Evolutionary conservation across 2,329 filamentous ascomycete genomes (phyloP).

Genomic region (Stachybotrys echinatus): DNA sequence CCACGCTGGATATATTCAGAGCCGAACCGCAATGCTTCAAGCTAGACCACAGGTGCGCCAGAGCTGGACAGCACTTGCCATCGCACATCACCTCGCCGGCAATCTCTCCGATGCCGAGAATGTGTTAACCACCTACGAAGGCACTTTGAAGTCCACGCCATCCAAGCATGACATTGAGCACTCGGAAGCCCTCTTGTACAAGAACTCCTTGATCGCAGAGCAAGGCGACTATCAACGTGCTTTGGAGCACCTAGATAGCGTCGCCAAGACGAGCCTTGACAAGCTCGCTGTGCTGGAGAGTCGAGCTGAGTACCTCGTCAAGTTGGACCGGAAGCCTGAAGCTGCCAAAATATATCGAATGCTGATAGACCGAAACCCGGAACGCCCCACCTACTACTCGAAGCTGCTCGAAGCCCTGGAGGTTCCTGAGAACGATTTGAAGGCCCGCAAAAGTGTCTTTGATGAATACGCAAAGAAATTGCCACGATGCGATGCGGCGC

Average conservation of each 20-base stretch:
- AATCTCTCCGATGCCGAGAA: slow-evolving; percentile 83
- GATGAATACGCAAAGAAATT: slow-evolving; percentile 74
- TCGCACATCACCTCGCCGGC: slow-evolving; percentile 87
- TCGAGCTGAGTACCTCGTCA: slow-evolving; percentile 76
- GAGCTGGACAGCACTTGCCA: slow-evolving; percentile 96
- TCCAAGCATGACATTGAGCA: slow-evolving; percentile 80
- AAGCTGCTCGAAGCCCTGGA: slow-evolving; percentile 66
- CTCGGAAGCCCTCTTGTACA: slow-evolving; percentile 90
- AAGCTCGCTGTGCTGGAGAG: slow-evolving; percentile 80
- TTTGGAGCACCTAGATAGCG: slow-evolving; percentile 76
- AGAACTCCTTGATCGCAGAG: slow-evolving; percentile 91
- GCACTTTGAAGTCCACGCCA: slow-evolving; percentile 79
- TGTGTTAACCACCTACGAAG: slow-evolving; percentile 86
- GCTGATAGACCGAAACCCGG: slow-evolving; percentile 80
- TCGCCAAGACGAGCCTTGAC: slow-evolving; percentile 75
- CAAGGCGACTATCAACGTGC: slow-evolving; percentile 77
- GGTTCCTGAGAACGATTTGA: slow-evolving; percentile 51
- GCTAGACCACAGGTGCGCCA: slow-evolving; percentile 75
- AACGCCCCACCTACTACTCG: slow-evolving; percentile 82
- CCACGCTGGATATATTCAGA: slow-evolving; percentile 88
- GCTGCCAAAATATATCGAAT: slow-evolving; percentile 76
- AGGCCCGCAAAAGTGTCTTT: slow-evolving; percentile 66
- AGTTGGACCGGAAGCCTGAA: slow-evolving; percentile 72
- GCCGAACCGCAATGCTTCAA: slow-evolving; percentile 81
- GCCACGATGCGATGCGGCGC: slow-evolving; percentile 77